Base-by-base conservation (phyloP, 805 yeast genomes). In the Candida ascalaphidarum region DNA sequence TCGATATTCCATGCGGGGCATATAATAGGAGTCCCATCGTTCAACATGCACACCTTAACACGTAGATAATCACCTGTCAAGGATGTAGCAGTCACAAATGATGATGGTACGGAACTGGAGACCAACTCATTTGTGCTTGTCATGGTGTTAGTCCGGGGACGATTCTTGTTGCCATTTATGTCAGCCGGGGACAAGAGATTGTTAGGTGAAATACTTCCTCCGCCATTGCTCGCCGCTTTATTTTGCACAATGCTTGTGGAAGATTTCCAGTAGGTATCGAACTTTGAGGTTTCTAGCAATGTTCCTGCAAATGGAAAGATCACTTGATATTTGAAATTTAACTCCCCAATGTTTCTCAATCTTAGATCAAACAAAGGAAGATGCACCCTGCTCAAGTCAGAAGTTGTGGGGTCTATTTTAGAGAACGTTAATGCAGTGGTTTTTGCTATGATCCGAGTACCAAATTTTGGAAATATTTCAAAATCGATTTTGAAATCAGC, bases 191-290 rank as follows among this genome's bases (percentile, higher is more conserved):
- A 57, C 30, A 60, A 50, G 30, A 58, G 54, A 32, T 55, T 58
- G 36, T 55, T 58, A 2, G 67, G 67, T 3, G 67, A 59, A 28
- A 61, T 49, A 4, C 65, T 60, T 5, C 61, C 59, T 7, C 58
- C 60, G n/a, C 54, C 53, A 35, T 54, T 58, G 27, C 46, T 37
- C 10, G 46, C 43, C 16, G 48, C 48, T 25, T 42, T 43, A 28
- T 44, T 48, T 30, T 54, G 54, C 11, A 55, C 55, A 27, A 72
- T 73, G 25, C 79, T 71, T 0, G 96, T 82, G 1, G 95, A 61
- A 1, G 66, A 79, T 54, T 88, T 92, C 98, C 98, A 89, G 55
- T 89, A 89, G 0, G 97, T 89, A 46, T 88, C 96, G 49, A 82
- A 86, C 58, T 85, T 84, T 8, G 94, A 78, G 23, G 94, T 81